phyloP scores from a whole-genome alignment of 768 basidiomycete genomes.

The Gelatoporia subvermispora region DNA sequence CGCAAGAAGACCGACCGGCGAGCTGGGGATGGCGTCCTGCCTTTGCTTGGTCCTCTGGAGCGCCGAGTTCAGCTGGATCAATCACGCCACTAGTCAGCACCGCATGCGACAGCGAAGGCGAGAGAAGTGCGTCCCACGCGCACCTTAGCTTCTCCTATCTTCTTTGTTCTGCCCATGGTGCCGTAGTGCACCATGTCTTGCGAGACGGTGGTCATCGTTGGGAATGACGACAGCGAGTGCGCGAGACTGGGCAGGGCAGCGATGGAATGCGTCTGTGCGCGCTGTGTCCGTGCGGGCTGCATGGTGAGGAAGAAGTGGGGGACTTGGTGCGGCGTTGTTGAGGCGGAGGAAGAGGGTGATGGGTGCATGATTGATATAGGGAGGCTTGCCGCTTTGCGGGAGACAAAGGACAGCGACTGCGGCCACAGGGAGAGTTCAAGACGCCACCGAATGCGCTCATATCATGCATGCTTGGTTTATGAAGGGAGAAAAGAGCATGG shows the following conservation, averaged over 20 bases:
- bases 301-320: neutral
- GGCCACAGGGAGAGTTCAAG: neutral
- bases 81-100: neutral
- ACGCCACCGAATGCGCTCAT: conserved; percentile 8
- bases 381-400: conserved; percentile 1
- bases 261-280: conserved; percentile 13
- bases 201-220: conserved; percentile 23
- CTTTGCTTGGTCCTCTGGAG: conserved; percentile 21
- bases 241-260: conserved; percentile 24
- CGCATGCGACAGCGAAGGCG: conserved; percentile 1
- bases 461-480: conserved; percentile 5
- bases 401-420: conserved; percentile 8
- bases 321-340: neutral
- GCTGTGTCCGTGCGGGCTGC: neutral
- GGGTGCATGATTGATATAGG: neutral
- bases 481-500: conserved; percentile 12
- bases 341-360: conserved; percentile 2
- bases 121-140: neutral
- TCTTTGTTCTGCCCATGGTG: conserved; percentile 18
- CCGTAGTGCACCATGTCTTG: conserved; percentile 27
- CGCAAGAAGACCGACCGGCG: conserved; percentile 9
- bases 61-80: conserved; percentile 19
- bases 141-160: conserved; percentile 24
- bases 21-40: conserved; percentile 10
- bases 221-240: conserved; percentile 25